Percentiles rank a stretch among this genome's conserved stretches.
Evolutionary conservation across 2,329 filamentous ascomycete genomes (phyloP).

Genomic region (Curvularia spicifera): DNA sequence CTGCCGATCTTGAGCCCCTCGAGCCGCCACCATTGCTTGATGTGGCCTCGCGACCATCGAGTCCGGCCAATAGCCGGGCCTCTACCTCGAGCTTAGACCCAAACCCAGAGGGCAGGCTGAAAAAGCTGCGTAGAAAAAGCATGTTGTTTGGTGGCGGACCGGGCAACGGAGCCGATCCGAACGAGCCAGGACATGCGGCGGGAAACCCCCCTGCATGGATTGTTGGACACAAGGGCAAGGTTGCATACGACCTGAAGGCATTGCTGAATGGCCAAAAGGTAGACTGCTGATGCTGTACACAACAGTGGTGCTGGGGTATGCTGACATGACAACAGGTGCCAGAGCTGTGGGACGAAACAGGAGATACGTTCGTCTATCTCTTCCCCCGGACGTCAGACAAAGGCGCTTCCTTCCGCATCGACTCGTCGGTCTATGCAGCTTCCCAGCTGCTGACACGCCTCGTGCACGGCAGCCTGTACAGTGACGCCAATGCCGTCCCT

Average conservation of each 20-base stretch:
- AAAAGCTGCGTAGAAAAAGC: slow-evolving; percentile 47
- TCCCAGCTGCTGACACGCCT: slow-evolving; percentile 63
- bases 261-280: slow-evolving; percentile 61
- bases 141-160: slow-evolving; percentile 40
- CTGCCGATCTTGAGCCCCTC: slow-evolving; percentile 34
- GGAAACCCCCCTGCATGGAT: slow-evolving; percentile 61
- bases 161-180: slow-evolving; percentile 32
- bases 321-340: slow-evolving; percentile 51
- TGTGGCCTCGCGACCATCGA: slow-evolving; percentile 35
- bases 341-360: slow-evolving; percentile 68
- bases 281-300: slow-evolving; percentile 19
- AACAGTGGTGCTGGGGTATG: slow-evolving; percentile 5
- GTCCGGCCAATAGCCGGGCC: slow-evolving; percentile 38
- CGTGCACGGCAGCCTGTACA: slow-evolving; percentile 61
- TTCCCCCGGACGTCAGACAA: slow-evolving; percentile 64
- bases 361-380: slow-evolving; percentile 68
- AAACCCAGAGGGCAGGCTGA: slow-evolving; percentile 29
- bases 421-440: slow-evolving; percentile 64
- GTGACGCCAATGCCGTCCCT: slow-evolving; percentile 32
- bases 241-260: slow-evolving; percentile 61
- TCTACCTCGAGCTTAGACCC: slow-evolving; percentile 27
- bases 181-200: slow-evolving; percentile 12
- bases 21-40: slow-evolving; percentile 39
- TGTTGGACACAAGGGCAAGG: slow-evolving; percentile 62
- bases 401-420: slow-evolving; percentile 66